Evolutionary conservation across 495 filamentous ascomycete species (phyloP).

Genomic region (Tuber aestivum): DNA sequence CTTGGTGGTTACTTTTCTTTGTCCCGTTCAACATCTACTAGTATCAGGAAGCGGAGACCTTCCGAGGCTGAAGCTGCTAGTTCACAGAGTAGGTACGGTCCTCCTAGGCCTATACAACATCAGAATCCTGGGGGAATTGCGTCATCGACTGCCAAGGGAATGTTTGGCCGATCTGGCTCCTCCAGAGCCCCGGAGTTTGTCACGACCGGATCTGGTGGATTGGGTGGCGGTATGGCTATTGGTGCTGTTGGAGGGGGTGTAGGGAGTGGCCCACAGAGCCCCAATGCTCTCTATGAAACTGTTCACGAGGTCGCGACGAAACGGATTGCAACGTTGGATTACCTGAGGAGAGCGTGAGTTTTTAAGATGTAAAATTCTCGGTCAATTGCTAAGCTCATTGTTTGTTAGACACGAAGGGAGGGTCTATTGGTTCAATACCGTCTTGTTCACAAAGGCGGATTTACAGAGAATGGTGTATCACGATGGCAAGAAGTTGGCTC

Average conservation of each 20-base stretch:
- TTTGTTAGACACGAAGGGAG: slow-evolving; percentile 75
- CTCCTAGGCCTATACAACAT: not conserved
- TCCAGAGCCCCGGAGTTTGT: slow-evolving; percentile 24
- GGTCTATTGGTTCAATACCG: slow-evolving; percentile 95
- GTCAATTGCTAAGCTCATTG: slow-evolving; percentile 1
- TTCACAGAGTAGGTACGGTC: not conserved
- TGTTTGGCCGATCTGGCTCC: slow-evolving; percentile 33
- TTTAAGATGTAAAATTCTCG: not conserved
- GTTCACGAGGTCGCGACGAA: slow-evolving; percentile 86
- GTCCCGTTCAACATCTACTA: slow-evolving; percentile 27
- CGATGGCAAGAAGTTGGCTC: slow-evolving; percentile 69
- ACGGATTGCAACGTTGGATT: slow-evolving; percentile 92
- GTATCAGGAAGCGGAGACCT: slow-evolving; percentile 31
- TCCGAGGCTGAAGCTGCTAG: slow-evolving; percentile 19
- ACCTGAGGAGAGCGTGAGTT: slow-evolving; percentile 80
- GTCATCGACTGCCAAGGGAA: slow-evolving; percentile 15
- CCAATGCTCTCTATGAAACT: slow-evolving; percentile 66
- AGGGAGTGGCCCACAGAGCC: slow-evolving; percentile 54
- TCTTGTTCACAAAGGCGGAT: slow-evolving; percentile 80
- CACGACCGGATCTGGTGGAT: slow-evolving; percentile 4
- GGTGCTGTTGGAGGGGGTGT: slow-evolving; percentile 15
- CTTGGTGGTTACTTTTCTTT: slow-evolving; percentile 40
- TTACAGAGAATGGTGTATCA: slow-evolving; percentile 78
- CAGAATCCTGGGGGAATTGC: slow-evolving; percentile 9
- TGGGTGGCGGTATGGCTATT: slow-evolving; percentile 21